Conservation (phyloP, 2,329 filamentous ascomycete genomes). For the Aspergillus felis region DNA sequence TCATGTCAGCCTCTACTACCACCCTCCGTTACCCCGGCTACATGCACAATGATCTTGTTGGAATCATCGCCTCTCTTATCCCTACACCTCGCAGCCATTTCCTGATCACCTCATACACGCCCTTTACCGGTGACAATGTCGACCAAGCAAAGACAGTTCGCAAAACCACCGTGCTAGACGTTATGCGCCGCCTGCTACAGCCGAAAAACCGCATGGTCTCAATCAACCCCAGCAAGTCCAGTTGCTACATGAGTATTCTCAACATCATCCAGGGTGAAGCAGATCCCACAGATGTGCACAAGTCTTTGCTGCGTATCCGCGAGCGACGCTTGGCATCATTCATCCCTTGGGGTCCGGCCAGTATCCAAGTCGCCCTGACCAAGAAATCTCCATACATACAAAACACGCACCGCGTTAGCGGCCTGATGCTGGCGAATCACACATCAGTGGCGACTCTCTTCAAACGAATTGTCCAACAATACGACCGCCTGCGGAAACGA, state of each 20-base stretch:
- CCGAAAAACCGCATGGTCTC: slow-evolving; percentile 99
- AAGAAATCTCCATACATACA: slow-evolving; percentile 95
- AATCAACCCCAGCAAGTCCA: slow-evolving; percentile 90
- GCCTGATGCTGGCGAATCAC: slow-evolving; percentile 96
- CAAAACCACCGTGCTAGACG: slow-evolving; percentile 95
- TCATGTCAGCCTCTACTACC: slow-evolving; percentile 97
- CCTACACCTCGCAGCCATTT: slow-evolving; percentile 97
- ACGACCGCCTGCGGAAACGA: slow-evolving; percentile 89
- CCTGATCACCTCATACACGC: slow-evolving; percentile 96
- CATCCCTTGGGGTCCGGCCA: slow-evolving; percentile 96
- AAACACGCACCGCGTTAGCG: slow-evolving; percentile 90
- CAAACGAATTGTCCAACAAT: slow-evolving; percentile 87
- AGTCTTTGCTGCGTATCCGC: slow-evolving; percentile 91
- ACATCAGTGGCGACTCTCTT: slow-evolving; percentile 96
- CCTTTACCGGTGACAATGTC: slow-evolving; percentile 93
- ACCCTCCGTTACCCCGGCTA: slow-evolving; percentile 96
- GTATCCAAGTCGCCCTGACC: slow-evolving; percentile 93
- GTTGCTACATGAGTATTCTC: slow-evolving; percentile 97
- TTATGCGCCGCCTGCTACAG: slow-evolving; percentile 92
- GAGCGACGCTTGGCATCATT: slow-evolving; percentile 92
- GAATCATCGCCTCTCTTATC: slow-evolving; percentile 92
- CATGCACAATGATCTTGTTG: slow-evolving; percentile 99
- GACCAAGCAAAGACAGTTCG: slow-evolving; percentile 96
- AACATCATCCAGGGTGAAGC: slow-evolving; percentile 99
- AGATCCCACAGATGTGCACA: slow-evolving; percentile 95